Evolutionary conservation across 441 rosid genomes (phyloP), one percentile per base, ranked within the genome.

Genomic region (Raphanus hybrid): DNA sequence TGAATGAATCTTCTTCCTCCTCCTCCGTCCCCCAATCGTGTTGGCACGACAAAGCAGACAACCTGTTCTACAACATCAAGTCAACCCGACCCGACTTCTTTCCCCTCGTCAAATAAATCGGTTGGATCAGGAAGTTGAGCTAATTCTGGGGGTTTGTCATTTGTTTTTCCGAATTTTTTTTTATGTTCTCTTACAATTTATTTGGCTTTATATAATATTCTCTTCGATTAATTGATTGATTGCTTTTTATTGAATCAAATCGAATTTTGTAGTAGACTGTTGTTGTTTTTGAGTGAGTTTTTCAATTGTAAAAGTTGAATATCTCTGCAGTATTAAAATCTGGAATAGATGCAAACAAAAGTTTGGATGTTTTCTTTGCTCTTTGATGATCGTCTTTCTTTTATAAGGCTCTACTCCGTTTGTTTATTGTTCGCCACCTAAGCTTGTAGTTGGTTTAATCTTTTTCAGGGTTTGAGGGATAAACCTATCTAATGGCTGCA

Each of bases 401-500:
- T 1, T 9, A 18, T 16, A 11, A 45, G 9, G 1, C 39, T 41
- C 48, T 50, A 41, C 41, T 41, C 39, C 27, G 20, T 55, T 18
- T 37, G 14, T 58, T 23, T 35, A 35, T 35, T 35, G 8, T 35
- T 4, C 5, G 45, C 11, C 34, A 29, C 39, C 43, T 34, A 34
- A 63, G 26, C 23, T 29, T 34, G 14, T 45, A 5, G 14, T 45
- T 11, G 50, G n/a, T 43, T 10, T 29, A 3, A 3, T 3, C 12
- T 45, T 4, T 45, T 45, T 45, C 52, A 45, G 34, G 39, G 39
- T 35, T 41, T 41, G 48, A 41, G 12, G 58, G 20, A 15, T 15
- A 14, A 52, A 8, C 20, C 18, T 52, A 94, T 92, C 8, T 52
- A 94, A 94, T 92, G 98, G 92, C 92, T 64, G 75, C 87, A 3